Evolutionary conservation across 345 rosid species (phyloP).

Genomic region (Pistacia vera): DNA sequence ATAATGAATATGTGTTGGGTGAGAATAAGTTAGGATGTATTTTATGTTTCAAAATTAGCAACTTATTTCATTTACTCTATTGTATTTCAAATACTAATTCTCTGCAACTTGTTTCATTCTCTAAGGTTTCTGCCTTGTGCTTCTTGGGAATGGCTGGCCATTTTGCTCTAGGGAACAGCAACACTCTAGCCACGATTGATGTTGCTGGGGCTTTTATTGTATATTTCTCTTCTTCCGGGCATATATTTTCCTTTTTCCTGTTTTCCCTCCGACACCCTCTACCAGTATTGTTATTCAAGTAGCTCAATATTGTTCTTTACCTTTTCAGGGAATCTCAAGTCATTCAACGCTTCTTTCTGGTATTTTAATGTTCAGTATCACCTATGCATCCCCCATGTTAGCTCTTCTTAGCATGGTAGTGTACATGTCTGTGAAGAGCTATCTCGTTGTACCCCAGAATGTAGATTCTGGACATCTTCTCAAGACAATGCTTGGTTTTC

Average conservation of each 20-base stretch:
- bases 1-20: neutral
- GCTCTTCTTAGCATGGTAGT: slow-evolving; percentile 61
- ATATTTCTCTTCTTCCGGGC: slow-evolving; percentile 25
- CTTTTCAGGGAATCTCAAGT: slow-evolving; percentile 77
- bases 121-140: slow-evolving; percentile 64
- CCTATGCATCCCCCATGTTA: slow-evolving; percentile 82
- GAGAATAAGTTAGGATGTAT: neutral
- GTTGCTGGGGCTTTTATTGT: slow-evolving; percentile 97
- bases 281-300: slow-evolving; percentile 18
- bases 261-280: neutral
- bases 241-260: neutral
- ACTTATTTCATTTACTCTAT: neutral
- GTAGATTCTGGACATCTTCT: slow-evolving; percentile 44
- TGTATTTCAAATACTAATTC: slow-evolving; percentile 17
- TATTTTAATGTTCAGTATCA: slow-evolving; percentile 84
- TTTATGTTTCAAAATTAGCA: neutral
- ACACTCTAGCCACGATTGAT: slow-evolving; percentile 86
- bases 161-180: slow-evolving; percentile 95
- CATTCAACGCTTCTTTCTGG: slow-evolving; percentile 84
- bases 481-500: slow-evolving; percentile 62
- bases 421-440: slow-evolving; percentile 55
- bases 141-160: slow-evolving; percentile 95
- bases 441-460: slow-evolving; percentile 19
- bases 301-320: slow-evolving; percentile 8
- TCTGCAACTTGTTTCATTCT: slow-evolving; percentile 14